These are phyloP conservation scores for Paracorniculantispora psalliotae DNA, from an alignment of 2,329 filamentous ascomycete species.

Conservation along the genomic window DNA sequence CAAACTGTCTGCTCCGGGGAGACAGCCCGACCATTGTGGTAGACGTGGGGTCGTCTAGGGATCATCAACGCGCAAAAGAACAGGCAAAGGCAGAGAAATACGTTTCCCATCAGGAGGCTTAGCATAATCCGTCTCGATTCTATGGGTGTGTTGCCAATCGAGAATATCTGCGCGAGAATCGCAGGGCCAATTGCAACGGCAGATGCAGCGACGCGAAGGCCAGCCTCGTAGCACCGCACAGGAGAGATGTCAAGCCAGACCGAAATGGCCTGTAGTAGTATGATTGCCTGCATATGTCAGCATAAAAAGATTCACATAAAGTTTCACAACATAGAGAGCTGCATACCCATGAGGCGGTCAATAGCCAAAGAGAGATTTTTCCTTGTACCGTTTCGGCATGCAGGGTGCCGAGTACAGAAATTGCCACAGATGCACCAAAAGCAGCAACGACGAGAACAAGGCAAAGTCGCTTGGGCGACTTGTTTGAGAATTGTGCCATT, in stretches of 20 bases:
- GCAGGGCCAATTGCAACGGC: slow-evolving; percentile 38
- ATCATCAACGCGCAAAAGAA: slow-evolving; percentile 39
- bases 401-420: slow-evolving; percentile 51
- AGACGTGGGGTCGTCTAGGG: slow-evolving; percentile 33
- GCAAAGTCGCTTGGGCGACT: slow-evolving; percentile 50
- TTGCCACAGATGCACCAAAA: slow-evolving; percentile 48
- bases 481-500: slow-evolving; percentile 56
- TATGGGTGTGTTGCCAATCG: slow-evolving; percentile 14
- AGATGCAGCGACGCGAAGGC: slow-evolving; percentile 46
- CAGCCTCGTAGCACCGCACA: slow-evolving; percentile 47
- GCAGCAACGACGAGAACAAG: slow-evolving; percentile 49
- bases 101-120: slow-evolving; percentile 28
- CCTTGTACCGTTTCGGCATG: slow-evolving; percentile 34
- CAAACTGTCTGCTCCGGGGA: background rate
- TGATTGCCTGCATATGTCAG: slow-evolving; percentile 35
- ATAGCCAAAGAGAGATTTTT: background rate
- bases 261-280: slow-evolving; percentile 47
- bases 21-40: background rate
- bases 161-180: slow-evolving; percentile 40
- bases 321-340: too few species aligned
- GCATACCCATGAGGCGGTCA: too few species aligned
- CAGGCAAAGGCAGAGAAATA: slow-evolving; percentile 39
- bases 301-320: background rate
- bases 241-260: slow-evolving; percentile 46
- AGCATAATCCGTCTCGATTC: background rate